phyloP scores from a whole-genome alignment of 139 green algal species.

The Chlamydomonas applanata region DNA sequence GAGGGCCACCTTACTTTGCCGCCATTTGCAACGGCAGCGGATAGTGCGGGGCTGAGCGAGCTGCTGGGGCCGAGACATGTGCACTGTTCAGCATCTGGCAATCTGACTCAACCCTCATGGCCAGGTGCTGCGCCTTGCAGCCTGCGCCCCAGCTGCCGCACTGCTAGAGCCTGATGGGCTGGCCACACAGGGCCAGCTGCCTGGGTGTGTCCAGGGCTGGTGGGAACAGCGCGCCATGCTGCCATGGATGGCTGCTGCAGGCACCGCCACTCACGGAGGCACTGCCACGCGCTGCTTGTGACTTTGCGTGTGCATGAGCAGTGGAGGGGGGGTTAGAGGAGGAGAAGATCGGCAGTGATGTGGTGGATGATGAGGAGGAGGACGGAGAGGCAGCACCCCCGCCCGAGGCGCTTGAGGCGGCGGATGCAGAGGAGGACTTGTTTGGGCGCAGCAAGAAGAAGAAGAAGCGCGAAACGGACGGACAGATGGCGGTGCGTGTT shows the following conservation, averaged over 20 bases:
- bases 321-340: not conserved
- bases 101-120: no score
- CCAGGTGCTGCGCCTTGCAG: no score
- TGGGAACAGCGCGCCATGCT: no score
- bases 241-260: no score
- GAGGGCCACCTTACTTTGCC: no score
- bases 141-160: no score
- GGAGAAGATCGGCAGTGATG: conserved; percentile 13
- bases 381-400: not conserved
- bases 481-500: conserved; percentile 23
- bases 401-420: not conserved
- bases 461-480: conserved; percentile 26
- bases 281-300: not conserved
- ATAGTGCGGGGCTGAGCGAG: no score
- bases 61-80: not conserved
- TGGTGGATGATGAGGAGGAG: conserved; percentile 24
- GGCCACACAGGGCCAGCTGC: no score
- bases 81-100: not conserved
- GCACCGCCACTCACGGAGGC: no score
- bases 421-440: conserved; percentile 17
- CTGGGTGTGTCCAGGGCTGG: no score
- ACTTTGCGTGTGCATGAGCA: not conserved
- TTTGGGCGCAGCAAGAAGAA: conserved; percentile 38
- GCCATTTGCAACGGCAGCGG: no score
- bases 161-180: no score